Conservation (phyloP, 2,329 filamentous ascomycete species). For the Ophiocordyceps sinensis region DNA sequence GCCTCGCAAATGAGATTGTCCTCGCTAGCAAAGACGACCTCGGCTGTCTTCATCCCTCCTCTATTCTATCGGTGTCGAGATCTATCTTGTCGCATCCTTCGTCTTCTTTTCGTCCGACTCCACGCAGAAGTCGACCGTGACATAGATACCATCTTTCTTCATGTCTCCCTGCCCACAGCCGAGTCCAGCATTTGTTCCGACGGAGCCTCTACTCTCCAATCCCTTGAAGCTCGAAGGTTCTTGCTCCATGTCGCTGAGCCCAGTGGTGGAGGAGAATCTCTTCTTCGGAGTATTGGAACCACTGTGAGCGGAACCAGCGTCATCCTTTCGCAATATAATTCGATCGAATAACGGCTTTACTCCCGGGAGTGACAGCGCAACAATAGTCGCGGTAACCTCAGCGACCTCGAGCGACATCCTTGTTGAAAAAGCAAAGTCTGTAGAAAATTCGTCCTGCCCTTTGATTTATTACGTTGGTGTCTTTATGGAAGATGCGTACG, state of each 20-base stretch:
- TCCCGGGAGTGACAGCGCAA: neutral
- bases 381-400: neutral
- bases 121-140: neutral
- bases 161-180: neutral
- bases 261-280: neutral
- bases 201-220: neutral
- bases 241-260: neutral
- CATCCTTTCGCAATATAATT: neutral
- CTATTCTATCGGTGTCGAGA: no score
- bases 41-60: no score
- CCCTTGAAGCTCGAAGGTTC: neutral
- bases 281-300: no score
- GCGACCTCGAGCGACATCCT: neutral
- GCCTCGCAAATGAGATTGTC: no score
- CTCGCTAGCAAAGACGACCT: no score
- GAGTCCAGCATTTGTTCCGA: neutral
- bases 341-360: neutral
- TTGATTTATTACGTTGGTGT: neutral
- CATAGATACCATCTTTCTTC: neutral
- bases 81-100: no score
- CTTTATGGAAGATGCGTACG: neutral
- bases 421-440: neutral
- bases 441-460: neutral
- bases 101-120: neutral
- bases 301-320: neutral